Evolutionary conservation across 495 filamentous ascomycete genomes (phyloP).

Genomic region (Aspergillus conjunctus): DNA sequence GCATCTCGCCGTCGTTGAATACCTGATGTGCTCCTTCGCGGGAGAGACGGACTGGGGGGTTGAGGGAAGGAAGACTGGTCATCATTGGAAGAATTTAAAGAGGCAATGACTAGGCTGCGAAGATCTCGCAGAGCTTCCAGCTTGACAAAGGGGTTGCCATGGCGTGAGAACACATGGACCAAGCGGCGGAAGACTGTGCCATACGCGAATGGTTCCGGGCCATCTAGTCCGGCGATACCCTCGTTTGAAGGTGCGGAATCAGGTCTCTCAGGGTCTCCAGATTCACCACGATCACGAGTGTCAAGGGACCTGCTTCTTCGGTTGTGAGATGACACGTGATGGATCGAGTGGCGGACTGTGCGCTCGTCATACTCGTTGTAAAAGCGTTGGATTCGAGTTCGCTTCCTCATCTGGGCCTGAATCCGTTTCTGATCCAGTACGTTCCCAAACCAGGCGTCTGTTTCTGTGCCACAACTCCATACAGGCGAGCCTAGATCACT

Average conservation of each 20-base stretch:
- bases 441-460: slow-evolving; percentile 84
- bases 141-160: slow-evolving; percentile 85
- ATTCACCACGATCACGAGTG: slow-evolving; percentile 3
- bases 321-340: slow-evolving; percentile 28
- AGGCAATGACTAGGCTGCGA: slow-evolving; percentile 77
- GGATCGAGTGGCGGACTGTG: slow-evolving; percentile 27
- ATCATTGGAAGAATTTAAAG: slow-evolving; percentile 58
- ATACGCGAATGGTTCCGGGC: slow-evolving; percentile 62
- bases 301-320: slow-evolving; percentile 44
- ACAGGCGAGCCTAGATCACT: slow-evolving; percentile 88
- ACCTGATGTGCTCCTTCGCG: slow-evolving; percentile 10
- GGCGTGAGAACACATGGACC: slow-evolving; percentile 83
- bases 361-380: slow-evolving; percentile 45
- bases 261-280: slow-evolving; percentile 2
- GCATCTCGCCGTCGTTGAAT: slow-evolving; percentile 26
- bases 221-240: slow-evolving; percentile 15
- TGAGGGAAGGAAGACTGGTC: slow-evolving; percentile 32
- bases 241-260: background rate
- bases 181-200: slow-evolving; percentile 74
- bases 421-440: slow-evolving; percentile 75
- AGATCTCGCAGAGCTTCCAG: slow-evolving; percentile 82
- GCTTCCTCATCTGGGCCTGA: slow-evolving; percentile 68
- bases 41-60: slow-evolving; percentile 32
- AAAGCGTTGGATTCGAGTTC: slow-evolving; percentile 53
- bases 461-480: slow-evolving; percentile 85